These are phyloP conservation scores for Melastoma candidum DNA, from an alignment of 441 rosid species.

Conservation along the genomic window DNA sequence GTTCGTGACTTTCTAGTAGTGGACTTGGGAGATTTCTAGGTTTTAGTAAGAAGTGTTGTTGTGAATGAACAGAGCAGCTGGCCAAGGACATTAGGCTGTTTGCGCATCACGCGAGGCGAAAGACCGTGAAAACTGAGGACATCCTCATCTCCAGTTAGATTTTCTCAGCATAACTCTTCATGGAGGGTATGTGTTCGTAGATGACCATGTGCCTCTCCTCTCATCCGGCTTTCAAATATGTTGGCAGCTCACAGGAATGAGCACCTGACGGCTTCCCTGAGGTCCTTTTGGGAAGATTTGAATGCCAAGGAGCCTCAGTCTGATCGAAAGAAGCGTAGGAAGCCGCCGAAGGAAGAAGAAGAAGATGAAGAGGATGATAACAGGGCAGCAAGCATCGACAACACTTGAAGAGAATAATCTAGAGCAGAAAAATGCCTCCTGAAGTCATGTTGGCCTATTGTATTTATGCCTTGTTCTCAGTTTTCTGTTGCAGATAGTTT, in stretches of 20 bases:
- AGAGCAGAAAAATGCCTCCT: too few relatives aligned
- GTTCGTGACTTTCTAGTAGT: too few relatives aligned
- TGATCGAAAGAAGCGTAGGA: slow-evolving; percentile 4
- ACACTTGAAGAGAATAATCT: too few relatives aligned
- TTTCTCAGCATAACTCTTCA: not conserved
- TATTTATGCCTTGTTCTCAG: too few relatives aligned
- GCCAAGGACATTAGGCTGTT: slow-evolving; percentile 11
- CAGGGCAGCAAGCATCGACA: too few relatives aligned
- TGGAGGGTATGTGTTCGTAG: not conserved
- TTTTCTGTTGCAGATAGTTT: too few relatives aligned
- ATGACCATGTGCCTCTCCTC: not conserved
- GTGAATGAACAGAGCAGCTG: slow-evolving; percentile 5
- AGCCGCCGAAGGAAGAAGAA: not conserved
- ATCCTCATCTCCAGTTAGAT: slow-evolving; percentile 13
- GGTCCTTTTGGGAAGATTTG: slow-evolving; percentile 6
- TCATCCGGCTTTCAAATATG: not conserved
- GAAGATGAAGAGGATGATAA: too few relatives aligned
- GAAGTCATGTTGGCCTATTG: too few relatives aligned
- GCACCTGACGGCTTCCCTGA: slow-evolving; percentile 2
- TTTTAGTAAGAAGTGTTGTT: not conserved
- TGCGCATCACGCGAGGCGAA: slow-evolving; percentile 16
- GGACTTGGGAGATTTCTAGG: too few relatives aligned
- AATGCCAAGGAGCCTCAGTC: not conserved
- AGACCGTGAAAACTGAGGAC: slow-evolving; percentile 11
- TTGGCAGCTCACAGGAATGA: slow-evolving; percentile 13